phyloP scores from a whole-genome alignment of 148 eudicot genomes.

The Silene conica region DNA sequence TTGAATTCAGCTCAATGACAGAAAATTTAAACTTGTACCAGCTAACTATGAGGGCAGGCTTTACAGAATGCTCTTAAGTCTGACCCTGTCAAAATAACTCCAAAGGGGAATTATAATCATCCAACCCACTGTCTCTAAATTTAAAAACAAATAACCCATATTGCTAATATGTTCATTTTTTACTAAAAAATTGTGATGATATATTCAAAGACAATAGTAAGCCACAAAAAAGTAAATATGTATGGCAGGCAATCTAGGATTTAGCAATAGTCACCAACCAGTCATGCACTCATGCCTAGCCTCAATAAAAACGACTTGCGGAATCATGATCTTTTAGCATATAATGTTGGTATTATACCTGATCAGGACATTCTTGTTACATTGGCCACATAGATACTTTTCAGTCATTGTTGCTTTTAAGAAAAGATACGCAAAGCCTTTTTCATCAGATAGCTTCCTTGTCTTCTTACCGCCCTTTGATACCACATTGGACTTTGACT shows the following conservation, averaged over 20 bases:
- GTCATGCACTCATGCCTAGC: not conserved
- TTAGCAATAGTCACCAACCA: not conserved
- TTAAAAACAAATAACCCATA: not conserved
- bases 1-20: not conserved
- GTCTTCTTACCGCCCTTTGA: constrained; percentile 28
- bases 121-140: not conserved
- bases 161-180: not conserved
- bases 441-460: constrained; percentile 39
- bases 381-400: constrained; percentile 73
- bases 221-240: not conserved
- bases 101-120: not conserved
- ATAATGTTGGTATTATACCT: constrained; percentile 43
- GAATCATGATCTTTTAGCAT: not conserved
- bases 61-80: not conserved
- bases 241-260: not conserved
- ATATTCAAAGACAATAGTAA: not conserved
- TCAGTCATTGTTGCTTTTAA: constrained; percentile 57
- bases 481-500: constrained; percentile 34
- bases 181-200: not conserved
- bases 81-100: not conserved
- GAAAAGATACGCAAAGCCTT: constrained; percentile 77
- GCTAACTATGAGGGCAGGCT: not conserved
- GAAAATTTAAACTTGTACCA: not conserved
- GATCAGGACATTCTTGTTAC: constrained; percentile 70
- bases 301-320: not conserved